Base-by-base conservation (phyloP, 176 grass and related monocot genomes). In the Triticum dicoccoides region DNA sequence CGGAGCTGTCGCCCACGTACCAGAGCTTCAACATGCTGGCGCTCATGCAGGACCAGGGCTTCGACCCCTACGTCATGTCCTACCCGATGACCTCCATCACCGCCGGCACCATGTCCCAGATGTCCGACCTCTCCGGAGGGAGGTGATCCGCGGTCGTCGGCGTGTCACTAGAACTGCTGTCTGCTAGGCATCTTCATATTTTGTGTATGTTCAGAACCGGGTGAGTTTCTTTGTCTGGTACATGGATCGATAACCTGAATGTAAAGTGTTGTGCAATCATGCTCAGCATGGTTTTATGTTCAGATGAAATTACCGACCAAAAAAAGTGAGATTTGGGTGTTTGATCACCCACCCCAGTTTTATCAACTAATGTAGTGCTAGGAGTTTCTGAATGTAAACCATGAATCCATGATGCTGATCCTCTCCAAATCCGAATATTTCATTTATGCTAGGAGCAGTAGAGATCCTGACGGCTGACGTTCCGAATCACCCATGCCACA, bases 31-130 rank as follows among this genome's bases (percentile, higher is more conserved):
- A 86, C 81, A 88, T 87, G 89, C 27, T 76, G 21, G 76, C 81
- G 76, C 81, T 91, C 11, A 81, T 91, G 89, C 89, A 88, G 85
- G 85, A 91, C 77, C 89, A 91, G 85, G 85, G 89, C 1, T 87
- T 84, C 76, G 85, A 87, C 29, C 89, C 89, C 35, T 91, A 91
- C 68, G 42, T 84, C 38, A 84, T 87, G 89, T 84, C 89, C 15
- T 91, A 75, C 69, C 85, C 89, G 2, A 80, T 84, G 69, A 84
- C 81, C 8, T 91, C 85, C 5, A 70, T 41, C 56, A 84, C 61
- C 76, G 69, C 61, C 17, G 56, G 89, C 69, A 21, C 76, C 76
- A 69, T 87, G 27, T 76, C 65, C 35, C 80, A 82, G 65, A 70
- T 70, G 29, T 90, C 89, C 17, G 89, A 84, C 38, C 81, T 91